Base-by-base conservation (phyloP, 768 basidiomycete species). In the Amanita jacksonii region DNA sequence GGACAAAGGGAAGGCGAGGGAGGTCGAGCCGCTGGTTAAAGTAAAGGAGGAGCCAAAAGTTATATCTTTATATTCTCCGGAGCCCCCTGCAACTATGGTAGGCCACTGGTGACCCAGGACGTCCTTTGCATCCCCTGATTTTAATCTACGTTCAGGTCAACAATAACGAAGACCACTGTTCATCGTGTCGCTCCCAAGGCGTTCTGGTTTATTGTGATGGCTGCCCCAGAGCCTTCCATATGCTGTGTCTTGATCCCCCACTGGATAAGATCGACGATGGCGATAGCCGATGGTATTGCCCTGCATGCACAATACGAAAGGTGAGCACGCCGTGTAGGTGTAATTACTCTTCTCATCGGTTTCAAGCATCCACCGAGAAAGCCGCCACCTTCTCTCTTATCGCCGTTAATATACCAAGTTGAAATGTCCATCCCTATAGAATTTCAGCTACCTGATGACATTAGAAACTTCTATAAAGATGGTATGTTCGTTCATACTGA, bases 171-270 rank as follows among this genome's bases (percentile, higher is more conserved):
- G 86, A 90, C 57, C 84, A 89, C 55, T 90, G 86, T 57, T 88
- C 85, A 49, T 76, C 86, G 13, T 90, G 86, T 60, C 79, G 81
- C 54, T 87, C 82, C 19, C 66, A 66, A 51, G 94, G 94, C 38
- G 77, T 85, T 34, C 73, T 98, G 49, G 77, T 99, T 15, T 98
- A 96, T 60, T 99, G 96, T 62, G 96, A 98, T 61, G 92, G 93
- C 15, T 99, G 96, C 60, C 89, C 94, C 27, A 70, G 85, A 51
- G 90, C 92, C 5, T 99, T 96, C 62, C 96, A 99, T 64, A 79
- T 98, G 48, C 82, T 85, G 76, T 99, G 96, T 62, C 73, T 99
- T 51, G 86, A 99, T 61, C 96, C 96, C 42, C 96, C 96, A 16
- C 76, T 97, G 69, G 87, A 92, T 49, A 69, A 79, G 38, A 73